A percentile compares a stretch with the other conserved stretches of the same genome.
These are phyloP conservation scores for Echria macrotheca DNA, from an alignment of 495 filamentous ascomycete genomes.

Conservation along the genomic window DNA sequence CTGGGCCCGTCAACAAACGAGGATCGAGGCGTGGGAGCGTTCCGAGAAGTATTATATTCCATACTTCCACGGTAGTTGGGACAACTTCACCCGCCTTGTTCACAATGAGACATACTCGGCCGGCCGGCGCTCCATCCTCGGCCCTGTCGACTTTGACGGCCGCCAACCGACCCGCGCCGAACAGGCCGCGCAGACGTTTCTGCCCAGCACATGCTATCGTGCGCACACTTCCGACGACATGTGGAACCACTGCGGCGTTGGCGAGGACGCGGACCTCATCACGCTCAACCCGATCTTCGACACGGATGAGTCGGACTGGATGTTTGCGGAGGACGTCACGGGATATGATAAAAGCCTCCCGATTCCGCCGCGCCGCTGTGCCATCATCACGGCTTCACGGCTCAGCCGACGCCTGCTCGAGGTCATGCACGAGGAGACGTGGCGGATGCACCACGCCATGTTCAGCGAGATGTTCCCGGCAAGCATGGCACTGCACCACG, in stretches of 20 bases:
- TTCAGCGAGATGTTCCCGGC: constrained; percentile 95
- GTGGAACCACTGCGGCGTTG: constrained; percentile 64
- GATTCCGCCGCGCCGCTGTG: constrained; percentile 71
- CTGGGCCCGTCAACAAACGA: constrained; percentile 76
- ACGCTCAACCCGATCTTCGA: constrained; percentile 94
- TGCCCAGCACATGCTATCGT: constrained; percentile 46
- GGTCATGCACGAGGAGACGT: constrained; percentile 87
- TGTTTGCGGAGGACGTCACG: constrained; percentile 76
- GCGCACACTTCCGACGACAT: neutral
- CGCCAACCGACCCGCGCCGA: constrained; percentile 55
- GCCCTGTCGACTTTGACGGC: constrained; percentile 61
- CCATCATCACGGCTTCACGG: constrained; percentile 79
- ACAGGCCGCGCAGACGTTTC: constrained; percentile 54
- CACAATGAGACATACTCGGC: constrained; percentile 44
- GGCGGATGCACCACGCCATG: constrained; percentile 72
- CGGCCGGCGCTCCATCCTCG: constrained; percentile 67
- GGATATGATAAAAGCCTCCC: constrained; percentile 65
- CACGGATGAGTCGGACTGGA: constrained; percentile 79
- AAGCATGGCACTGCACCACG: constrained; percentile 80
- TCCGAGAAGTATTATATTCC: constrained; percentile 89
- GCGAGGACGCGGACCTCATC: constrained; percentile 89
- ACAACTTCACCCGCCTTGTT: constrained; percentile 63
- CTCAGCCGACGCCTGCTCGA: constrained; percentile 72
- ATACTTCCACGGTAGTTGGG: constrained; percentile 76
- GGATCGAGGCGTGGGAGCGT: constrained; percentile 85